Evolutionary conservation across 2,329 filamentous ascomycete genomes (phyloP), one percentile per base, ranked within the genome.

Genomic region (Seiridium cupressi): DNA sequence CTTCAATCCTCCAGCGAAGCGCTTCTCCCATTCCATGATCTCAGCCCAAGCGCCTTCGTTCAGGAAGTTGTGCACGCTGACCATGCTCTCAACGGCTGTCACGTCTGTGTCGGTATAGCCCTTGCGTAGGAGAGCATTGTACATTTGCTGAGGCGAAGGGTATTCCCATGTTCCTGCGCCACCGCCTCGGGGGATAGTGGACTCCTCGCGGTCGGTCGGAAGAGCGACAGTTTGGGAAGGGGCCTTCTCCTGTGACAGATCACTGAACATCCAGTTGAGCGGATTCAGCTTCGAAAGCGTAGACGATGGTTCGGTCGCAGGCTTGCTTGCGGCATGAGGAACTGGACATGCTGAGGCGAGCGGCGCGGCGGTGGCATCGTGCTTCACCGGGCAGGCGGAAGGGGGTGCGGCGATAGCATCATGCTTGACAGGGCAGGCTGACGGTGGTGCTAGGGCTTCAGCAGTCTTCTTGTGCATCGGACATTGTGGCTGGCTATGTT

Each of bases 131-230:
- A 99, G 89, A 6, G 95, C 95, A 71, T 99, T 98, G 82, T 98
- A 99, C 95, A 99, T 99, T 77, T 99, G 95, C 79, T 99, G 95
- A 0, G 95, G 94, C 0, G 93, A 97, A 0, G 95, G 95, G 73
- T 99, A 99, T 76, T 98, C 95, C 95, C 95, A 99, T 70, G 91
- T 96, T 51, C 88, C 86, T 57, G 88, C 83, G 53, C 86, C 84
- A 61, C 90, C 87, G 69, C 91, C 92, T 67, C 90, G 90, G n/a
- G 95, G 95, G 67, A 99, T 99, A 1, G 93, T 93, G 1, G 92
- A 96, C 36, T 84, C 79, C 75, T 97, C 93, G 67, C 95, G 90
- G 5, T 88, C 84, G 2, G 93, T 90, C 0, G 93, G 91, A 1
- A 99, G 85, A 32, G 83, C 80, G 34, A 90, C 77, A 3, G 85